A percentile compares a stretch with the other conserved stretches of the same genome.
phyloP scores from a whole-genome alignment of 306 rosid species.

The Trichosanthes truncata region DNA sequence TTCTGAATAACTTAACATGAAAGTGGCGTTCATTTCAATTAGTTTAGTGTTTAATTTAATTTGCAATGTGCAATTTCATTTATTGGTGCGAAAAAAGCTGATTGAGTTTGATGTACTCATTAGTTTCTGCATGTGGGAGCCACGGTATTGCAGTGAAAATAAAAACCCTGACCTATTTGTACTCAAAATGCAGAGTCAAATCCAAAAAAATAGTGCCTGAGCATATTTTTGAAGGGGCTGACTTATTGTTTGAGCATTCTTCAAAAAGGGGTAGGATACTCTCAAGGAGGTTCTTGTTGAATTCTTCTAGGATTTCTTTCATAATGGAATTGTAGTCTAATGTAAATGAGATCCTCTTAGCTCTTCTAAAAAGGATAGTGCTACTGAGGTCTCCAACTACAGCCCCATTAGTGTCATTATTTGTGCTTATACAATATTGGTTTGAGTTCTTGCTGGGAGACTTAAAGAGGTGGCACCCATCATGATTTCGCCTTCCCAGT shows the following conservation, averaged over 20 bases:
- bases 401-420: neutral
- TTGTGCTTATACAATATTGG: neutral
- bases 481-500: neutral
- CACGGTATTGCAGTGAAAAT: neutral
- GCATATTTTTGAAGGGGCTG: neutral
- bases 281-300: neutral
- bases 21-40: neutral
- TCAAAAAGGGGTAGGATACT: neutral
- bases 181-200: neutral
- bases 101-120: neutral
- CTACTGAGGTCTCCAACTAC: neutral
- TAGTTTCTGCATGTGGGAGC: neutral
- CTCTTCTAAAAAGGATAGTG: neutral
- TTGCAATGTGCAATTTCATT: neutral
- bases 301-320: neutral
- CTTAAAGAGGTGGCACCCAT: neutral
- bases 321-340: neutral
- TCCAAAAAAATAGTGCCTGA: neutral
- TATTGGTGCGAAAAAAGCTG: neutral
- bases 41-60: neutral
- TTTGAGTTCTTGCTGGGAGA: neutral
- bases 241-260: neutral
- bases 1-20: neutral
- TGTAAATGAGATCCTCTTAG: neutral
- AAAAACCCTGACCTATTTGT: neutral